These are phyloP conservation scores for Penicillium pulvis DNA, from an alignment of 495 filamentous ascomycete species.

Conservation along the genomic window DNA sequence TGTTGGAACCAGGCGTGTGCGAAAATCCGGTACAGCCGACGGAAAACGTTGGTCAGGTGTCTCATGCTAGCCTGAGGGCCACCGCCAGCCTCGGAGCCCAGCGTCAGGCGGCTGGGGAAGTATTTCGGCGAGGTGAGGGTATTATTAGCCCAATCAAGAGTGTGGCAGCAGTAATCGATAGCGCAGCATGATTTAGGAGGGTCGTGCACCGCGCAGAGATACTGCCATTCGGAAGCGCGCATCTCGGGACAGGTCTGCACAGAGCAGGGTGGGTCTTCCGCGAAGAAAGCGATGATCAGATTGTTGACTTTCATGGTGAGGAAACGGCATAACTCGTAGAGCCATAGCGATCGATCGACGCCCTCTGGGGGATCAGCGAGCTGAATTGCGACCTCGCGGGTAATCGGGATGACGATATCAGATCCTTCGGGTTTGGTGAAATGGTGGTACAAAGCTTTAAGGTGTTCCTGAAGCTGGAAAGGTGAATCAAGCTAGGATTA, in stretches of 20 bases:
- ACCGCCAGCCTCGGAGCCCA: conserved; percentile 64
- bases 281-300: conserved; percentile 87
- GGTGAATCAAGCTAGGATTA: conserved; percentile 78
- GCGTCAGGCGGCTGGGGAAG: conserved; percentile 84
- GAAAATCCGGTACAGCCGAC: conserved; percentile 92
- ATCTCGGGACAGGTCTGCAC: conserved; percentile 90
- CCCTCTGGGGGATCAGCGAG: conserved; percentile 78
- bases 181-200: conserved; percentile 93
- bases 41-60: conserved; percentile 91
- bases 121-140: conserved; percentile 86
- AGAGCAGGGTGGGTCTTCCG: conserved; percentile 85
- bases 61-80: conserved; percentile 65
- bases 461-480: conserved; percentile 97
- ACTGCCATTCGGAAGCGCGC: conserved; percentile 98
- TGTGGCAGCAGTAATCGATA: conserved; percentile 98
- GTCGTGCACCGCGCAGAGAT: conserved; percentile 96
- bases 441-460: conserved; percentile 84
- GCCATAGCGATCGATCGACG: conserved; percentile 85
- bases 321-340: conserved; percentile 96
- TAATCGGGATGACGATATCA: conserved; percentile 63
- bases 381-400: conserved; percentile 65
- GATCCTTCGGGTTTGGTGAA: conserved; percentile 68
- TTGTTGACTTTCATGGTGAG: conserved; percentile 90
- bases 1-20: conserved; percentile 99
- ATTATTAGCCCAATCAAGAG: conserved; percentile 93